Conservation (phyloP, 495 filamentous ascomycete species). For the Friedmanniomyces simplex region DNA sequence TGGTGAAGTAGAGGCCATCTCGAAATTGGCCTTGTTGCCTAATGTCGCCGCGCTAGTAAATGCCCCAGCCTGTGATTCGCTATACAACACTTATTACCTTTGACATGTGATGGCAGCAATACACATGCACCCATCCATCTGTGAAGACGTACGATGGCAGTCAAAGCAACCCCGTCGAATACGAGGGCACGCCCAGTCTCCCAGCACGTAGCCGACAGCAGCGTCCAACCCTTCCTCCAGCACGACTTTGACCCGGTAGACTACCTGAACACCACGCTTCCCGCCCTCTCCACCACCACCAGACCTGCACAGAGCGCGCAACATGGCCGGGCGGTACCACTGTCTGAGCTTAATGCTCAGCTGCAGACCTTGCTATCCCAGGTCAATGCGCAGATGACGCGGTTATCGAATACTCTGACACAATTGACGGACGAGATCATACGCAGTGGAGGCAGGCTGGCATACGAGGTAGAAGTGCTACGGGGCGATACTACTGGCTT, state of each 20-base stretch:
- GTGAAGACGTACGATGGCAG: neutral
- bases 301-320: slow-evolving; percentile 26
- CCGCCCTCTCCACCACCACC: slow-evolving; percentile 44
- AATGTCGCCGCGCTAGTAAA: no score
- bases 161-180: neutral
- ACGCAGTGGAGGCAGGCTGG: slow-evolving; percentile 69
- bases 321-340: slow-evolving; percentile 44
- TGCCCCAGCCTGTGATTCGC: no score
- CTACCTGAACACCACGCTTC: slow-evolving; percentile 70
- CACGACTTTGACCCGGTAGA: slow-evolving; percentile 68
- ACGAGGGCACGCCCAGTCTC: slow-evolving; percentile 14
- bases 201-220: slow-evolving; percentile 49
- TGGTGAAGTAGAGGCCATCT: no score
- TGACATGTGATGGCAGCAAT: no score
- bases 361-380: slow-evolving; percentile 77
- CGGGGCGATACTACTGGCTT: slow-evolving; percentile 73
- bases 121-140: no score
- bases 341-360: slow-evolving; percentile 68
- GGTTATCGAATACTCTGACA: slow-evolving; percentile 72
- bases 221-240: slow-evolving; percentile 55
- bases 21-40: no score
- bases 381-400: slow-evolving; percentile 75
- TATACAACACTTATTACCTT: no score
- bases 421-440: slow-evolving; percentile 91
- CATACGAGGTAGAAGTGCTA: slow-evolving; percentile 90